Evolutionary conservation across 495 filamentous ascomycete species (phyloP).

Genomic region (Hypoxylon crocopeplum): DNA sequence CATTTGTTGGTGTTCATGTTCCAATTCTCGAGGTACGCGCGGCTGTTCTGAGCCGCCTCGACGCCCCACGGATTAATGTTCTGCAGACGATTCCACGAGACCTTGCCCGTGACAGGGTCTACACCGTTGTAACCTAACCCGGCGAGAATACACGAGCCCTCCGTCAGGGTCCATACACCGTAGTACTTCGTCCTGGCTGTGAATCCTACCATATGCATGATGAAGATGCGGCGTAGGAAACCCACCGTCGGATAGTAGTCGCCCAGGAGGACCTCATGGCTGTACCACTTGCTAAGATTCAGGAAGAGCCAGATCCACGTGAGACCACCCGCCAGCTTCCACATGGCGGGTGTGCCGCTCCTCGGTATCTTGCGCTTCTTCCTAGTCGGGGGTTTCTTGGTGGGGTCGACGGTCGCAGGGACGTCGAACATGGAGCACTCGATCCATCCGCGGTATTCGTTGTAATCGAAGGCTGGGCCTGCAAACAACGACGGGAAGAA

Average conservation of each 20-base stretch:
- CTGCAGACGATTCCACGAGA: conserved; percentile 86
- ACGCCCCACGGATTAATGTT: conserved; percentile 85
- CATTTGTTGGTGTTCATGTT: conserved; percentile 99
- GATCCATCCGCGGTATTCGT: conserved; percentile 90
- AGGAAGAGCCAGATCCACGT: conserved; percentile 82
- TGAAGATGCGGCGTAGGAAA: conserved; percentile 74
- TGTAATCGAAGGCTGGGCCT: conserved; percentile 92
- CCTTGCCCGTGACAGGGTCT: conserved; percentile 78
- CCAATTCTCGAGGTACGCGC: conserved; percentile 88
- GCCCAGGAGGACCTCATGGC: conserved; percentile 63
- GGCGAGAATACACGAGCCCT: conserved; percentile 92
- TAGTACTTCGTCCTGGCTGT: conserved; percentile 90
- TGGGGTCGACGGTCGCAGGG: conserved; percentile 75
- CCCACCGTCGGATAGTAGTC: conserved; percentile 68
- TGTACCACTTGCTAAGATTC: conserved; percentile 73
- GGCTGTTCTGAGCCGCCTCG: conserved; percentile 88
- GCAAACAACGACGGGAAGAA: conserved; percentile 92
- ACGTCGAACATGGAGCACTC: conserved; percentile 94
- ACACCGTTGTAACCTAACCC: conserved; percentile 95
- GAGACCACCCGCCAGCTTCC: conserved; percentile 74
- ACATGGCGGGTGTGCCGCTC: conserved; percentile 82
- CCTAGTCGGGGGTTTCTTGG: conserved; percentile 80
- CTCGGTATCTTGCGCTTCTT: conserved; percentile 95
- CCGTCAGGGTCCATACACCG: conserved; percentile 90
- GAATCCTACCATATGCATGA: conserved; percentile 82